These are phyloP conservation scores for Deuterostichococcus epilithicus DNA, from an alignment of 139 green algal species.

Conservation along the genomic window DNA sequence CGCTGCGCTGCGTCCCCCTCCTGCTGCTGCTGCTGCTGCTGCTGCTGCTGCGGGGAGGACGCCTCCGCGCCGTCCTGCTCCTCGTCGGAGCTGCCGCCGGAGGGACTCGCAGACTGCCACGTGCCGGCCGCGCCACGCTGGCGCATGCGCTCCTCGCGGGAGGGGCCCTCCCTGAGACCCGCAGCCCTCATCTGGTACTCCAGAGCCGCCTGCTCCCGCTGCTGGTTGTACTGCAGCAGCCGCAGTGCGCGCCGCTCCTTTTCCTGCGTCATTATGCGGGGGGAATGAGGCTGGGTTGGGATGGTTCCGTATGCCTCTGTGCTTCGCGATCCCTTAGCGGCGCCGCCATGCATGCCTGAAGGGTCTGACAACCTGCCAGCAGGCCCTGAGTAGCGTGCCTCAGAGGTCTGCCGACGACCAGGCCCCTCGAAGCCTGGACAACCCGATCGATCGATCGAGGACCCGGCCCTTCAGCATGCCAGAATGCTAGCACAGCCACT, in stretches of 20 bases:
- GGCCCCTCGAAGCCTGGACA: too few relatives aligned
- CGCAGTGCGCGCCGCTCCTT: not conserved
- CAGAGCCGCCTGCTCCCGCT: not conserved
- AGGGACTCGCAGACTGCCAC: not conserved
- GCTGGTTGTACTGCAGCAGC: slow-evolving; percentile 2
- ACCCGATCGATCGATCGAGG: too few relatives aligned
- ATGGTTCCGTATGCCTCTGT: too few relatives aligned
- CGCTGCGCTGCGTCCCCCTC: not conserved
- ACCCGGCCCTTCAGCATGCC: too few relatives aligned
- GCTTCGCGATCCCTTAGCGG: too few relatives aligned
- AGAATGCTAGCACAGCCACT: too few relatives aligned
- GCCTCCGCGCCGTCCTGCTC: not conserved
- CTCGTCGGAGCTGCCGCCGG: not conserved
- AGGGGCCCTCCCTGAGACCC: not conserved
- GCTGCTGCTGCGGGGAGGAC: not conserved
- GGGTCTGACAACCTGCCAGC: too few relatives aligned
- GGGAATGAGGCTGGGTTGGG: too few relatives aligned
- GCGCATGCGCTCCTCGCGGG: not conserved
- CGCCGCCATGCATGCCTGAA: too few relatives aligned
- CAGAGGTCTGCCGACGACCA: too few relatives aligned
- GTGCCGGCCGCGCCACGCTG: not conserved
- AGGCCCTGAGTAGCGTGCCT: too few relatives aligned
- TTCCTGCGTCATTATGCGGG: not conserved
- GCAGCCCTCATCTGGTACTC: not conserved
- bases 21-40: not conserved